phyloP scores from a whole-genome alignment of 306 rosid genomes.

The Vachellia pachyceras region DNA sequence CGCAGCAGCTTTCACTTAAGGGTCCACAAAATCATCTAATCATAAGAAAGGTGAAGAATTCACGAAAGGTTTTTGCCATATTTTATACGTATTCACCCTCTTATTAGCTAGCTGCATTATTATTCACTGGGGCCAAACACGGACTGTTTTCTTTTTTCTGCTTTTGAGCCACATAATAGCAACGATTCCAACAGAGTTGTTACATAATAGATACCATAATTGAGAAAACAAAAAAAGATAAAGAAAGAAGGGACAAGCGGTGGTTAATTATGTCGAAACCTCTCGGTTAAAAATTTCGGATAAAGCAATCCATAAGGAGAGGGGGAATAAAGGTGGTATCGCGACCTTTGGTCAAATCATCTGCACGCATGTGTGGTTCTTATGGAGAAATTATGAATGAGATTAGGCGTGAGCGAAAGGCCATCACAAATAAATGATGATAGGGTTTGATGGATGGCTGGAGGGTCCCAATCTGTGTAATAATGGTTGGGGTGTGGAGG shows the following conservation, averaged over 20 bases:
- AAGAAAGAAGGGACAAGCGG: background rate
- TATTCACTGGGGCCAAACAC: background rate
- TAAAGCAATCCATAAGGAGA: background rate
- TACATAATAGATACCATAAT: slow-evolving; percentile 5
- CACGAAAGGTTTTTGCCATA: background rate
- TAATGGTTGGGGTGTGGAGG: slow-evolving; percentile 19
- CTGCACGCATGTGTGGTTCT: slow-evolving; percentile 52
- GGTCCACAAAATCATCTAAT: slow-evolving; percentile 57
- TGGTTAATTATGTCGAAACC: slow-evolving; percentile 37
- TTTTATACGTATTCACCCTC: background rate
- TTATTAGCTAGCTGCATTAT: too few relatives aligned
- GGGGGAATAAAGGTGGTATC: background rate
- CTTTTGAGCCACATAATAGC: slow-evolving; percentile 18
- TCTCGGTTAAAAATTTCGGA: slow-evolving; percentile 17
- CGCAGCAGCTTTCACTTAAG: slow-evolving; percentile 39
- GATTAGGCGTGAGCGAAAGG: slow-evolving; percentile 63
- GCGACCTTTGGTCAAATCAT: slow-evolving; percentile 48
- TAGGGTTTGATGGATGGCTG: slow-evolving; percentile 24
- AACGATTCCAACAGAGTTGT: slow-evolving; percentile 19
- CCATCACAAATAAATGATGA: slow-evolving; percentile 49
- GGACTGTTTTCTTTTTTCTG: background rate
- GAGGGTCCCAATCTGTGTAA: slow-evolving; percentile 44
- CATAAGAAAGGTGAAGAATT: slow-evolving; percentile 41
- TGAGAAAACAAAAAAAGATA: background rate
- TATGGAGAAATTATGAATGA: slow-evolving; percentile 49